A percentile compares a stretch with the other conserved stretches of the same genome.
These are phyloP conservation scores for Ceratonia siliqua DNA, from an alignment of 306 rosid species.

Conservation along the genomic window DNA sequence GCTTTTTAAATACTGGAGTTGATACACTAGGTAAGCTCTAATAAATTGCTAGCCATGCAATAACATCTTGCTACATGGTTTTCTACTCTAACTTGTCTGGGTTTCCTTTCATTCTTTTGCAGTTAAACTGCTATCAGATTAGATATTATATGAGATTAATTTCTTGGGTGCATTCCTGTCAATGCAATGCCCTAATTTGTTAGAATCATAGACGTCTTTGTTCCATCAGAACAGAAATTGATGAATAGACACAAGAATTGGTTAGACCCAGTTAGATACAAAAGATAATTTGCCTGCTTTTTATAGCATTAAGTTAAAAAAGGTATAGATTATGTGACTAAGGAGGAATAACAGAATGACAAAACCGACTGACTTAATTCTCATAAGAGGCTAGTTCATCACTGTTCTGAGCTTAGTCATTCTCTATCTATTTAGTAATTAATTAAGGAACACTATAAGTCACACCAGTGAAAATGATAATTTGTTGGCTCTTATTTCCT, in stretches of 20 bases:
- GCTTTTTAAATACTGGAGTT: constrained; percentile 81
- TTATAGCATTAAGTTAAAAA: neutral
- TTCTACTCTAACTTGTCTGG: constrained; percentile 2
- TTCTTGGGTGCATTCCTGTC: constrained; percentile 20
- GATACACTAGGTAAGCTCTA: constrained; percentile 49
- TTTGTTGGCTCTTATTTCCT: constrained; percentile 21
- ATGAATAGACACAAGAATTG: neutral
- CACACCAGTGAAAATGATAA: neutral
- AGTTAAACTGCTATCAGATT: constrained; percentile 27
- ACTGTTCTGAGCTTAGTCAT: neutral
- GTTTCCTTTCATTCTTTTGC: constrained; percentile 22
- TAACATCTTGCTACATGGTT: constrained; percentile 21
- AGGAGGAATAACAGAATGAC: neutral
- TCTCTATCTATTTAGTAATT: neutral
- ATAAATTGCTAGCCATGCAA: constrained; percentile 6
- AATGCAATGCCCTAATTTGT: neutral
- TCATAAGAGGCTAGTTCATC: neutral
- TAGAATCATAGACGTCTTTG: neutral
- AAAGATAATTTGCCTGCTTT: neutral
- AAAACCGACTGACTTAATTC: neutral
- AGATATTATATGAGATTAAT: neutral
- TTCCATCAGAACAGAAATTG: neutral
- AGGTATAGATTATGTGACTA: too few relatives aligned
- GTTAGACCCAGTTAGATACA: neutral
- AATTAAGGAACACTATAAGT: neutral